Evolutionary conservation across 306 rosid genomes (phyloP).

Genomic region (Vicia faba): DNA sequence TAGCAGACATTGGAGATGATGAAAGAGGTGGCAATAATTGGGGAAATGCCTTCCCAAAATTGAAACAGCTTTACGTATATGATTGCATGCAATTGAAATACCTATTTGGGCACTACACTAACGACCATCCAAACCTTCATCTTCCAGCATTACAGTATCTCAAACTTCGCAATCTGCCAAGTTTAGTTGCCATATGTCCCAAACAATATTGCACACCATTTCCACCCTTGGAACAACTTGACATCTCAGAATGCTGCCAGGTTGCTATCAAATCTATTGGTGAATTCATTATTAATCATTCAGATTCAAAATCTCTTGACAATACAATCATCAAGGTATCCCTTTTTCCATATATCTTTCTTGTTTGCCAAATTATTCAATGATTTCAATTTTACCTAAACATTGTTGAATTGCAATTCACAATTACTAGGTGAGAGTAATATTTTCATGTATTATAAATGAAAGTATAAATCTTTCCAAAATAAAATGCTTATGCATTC

Average conservation of each 20-base stretch:
- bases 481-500: too few relatives aligned
- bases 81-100: background rate
- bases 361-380: too few relatives aligned
- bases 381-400: too few relatives aligned
- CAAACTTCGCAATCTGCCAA: rapidly evolving
- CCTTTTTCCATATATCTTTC: background rate
- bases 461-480: too few relatives aligned
- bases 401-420: too few relatives aligned
- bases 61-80: rapidly evolving
- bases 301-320: background rate
- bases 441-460: too few relatives aligned
- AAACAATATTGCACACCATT: background rate
- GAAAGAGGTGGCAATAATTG: background rate
- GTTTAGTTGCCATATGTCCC: background rate
- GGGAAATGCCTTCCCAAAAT: background rate
- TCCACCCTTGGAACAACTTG: background rate
- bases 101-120: constrained; percentile 1
- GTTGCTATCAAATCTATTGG: background rate
- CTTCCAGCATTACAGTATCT: background rate
- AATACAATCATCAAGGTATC: background rate
- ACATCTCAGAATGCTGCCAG: background rate
- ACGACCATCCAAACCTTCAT: background rate
- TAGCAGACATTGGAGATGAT: background rate
- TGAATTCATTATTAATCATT: background rate
- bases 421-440: too few relatives aligned